phyloP scores from a whole-genome alignment of 352 stramenopile genomes.

The Phytophthora rubi region DNA sequence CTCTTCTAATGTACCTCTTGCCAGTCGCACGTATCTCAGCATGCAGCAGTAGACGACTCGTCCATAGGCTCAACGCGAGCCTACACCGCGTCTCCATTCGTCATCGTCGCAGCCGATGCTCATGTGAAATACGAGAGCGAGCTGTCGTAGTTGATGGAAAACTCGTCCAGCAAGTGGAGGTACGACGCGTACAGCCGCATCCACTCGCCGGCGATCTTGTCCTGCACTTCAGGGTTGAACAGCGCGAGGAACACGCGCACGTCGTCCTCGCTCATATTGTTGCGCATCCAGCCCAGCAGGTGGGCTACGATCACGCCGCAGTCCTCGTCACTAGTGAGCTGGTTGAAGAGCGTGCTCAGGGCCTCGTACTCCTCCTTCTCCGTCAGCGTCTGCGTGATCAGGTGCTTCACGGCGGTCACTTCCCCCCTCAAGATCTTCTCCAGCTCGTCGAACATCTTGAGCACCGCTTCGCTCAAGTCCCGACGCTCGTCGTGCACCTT shows the following conservation, averaged over 20 bases:
- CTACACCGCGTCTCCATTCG: conserved; percentile 1
- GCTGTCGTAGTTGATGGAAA: conserved; percentile 66
- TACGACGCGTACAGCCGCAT: conserved; percentile 74
- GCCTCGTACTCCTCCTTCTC: conserved; percentile 65
- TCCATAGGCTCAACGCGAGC: background rate
- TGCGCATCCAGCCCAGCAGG: conserved; percentile 76
- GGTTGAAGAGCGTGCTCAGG: conserved; percentile 68
- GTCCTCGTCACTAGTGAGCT: conserved; percentile 58
- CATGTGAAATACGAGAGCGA: conserved; percentile 75
- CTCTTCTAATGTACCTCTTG: conserved; percentile 20
- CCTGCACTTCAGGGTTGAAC: conserved; percentile 58
- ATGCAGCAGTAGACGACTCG: conserved; percentile 1
- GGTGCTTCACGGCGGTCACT: conserved; percentile 51
- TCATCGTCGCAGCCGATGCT: conserved; percentile 14
- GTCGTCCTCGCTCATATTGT: conserved; percentile 52
- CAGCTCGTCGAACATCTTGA: conserved; percentile 56
- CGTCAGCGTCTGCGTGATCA: conserved; percentile 58
- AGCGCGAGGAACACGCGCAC: conserved; percentile 59
- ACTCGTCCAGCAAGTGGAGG: conserved; percentile 69
- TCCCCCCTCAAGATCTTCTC: conserved; percentile 67
- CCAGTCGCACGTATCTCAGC: background rate
- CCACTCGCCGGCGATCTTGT: conserved; percentile 69
- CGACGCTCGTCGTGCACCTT: conserved; percentile 58
- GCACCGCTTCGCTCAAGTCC: conserved; percentile 51
- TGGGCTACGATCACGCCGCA: conserved; percentile 62